Evolutionary conservation across 345 rosid genomes (phyloP).

Genomic region (Aegle marmelos): DNA sequence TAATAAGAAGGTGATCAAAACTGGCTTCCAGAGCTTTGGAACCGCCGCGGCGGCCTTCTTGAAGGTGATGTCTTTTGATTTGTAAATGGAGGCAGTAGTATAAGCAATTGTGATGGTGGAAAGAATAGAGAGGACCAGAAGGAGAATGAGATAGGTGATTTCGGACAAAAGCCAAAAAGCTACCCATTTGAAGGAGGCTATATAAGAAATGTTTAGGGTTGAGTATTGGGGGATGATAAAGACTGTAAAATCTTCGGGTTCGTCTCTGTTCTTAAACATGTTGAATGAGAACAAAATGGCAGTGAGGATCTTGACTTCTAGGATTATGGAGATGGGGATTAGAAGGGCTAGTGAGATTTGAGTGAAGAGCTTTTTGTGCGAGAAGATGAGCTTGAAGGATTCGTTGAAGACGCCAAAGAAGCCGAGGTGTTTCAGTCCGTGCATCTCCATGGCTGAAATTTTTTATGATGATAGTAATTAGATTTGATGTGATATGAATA

Average conservation of each 20-base stretch:
- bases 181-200: slow-evolving; percentile 25
- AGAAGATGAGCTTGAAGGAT: slow-evolving; percentile 39
- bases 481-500: no score
- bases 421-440: slow-evolving; percentile 47
- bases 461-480: no score
- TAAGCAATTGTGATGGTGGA: slow-evolving; percentile 45
- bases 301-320: slow-evolving; percentile 32
- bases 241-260: neutral
- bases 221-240: neutral
- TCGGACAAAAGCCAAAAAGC: slow-evolving; percentile 31
- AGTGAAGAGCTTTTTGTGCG: slow-evolving; percentile 42
- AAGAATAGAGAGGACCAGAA: slow-evolving; percentile 40
- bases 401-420: slow-evolving; percentile 35
- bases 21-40: slow-evolving; percentile 53
- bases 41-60: slow-evolving; percentile 35
- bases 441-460: slow-evolving; percentile 35
- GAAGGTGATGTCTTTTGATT: slow-evolving; percentile 33
- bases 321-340: slow-evolving; percentile 51
- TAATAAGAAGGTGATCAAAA: slow-evolving; percentile 45
- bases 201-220: slow-evolving; percentile 3
- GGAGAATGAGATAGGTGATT: slow-evolving; percentile 30
- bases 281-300: slow-evolving; percentile 26
- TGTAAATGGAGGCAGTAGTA: slow-evolving; percentile 42
- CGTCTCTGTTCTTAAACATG: slow-evolving; percentile 12
- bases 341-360: slow-evolving; percentile 43